Conservation (phyloP, 495 filamentous ascomycete genomes). For the Penicillium crystallinum region DNA sequence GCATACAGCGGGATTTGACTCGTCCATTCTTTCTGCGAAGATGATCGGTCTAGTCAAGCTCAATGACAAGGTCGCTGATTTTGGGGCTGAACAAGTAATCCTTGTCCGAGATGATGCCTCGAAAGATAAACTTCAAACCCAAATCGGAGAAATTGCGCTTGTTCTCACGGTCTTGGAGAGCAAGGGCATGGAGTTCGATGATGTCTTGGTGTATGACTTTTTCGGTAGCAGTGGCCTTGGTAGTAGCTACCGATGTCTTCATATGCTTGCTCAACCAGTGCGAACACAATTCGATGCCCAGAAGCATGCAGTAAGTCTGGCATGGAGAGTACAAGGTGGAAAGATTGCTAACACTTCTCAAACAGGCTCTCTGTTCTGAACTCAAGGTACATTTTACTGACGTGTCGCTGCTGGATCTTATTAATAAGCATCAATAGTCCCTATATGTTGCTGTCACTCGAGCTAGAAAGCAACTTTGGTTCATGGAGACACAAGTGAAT, state of each 20-base stretch:
- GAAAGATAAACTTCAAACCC: slow-evolving; percentile 23
- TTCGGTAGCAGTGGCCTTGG: slow-evolving; percentile 19
- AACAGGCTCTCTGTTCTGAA: slow-evolving; percentile 20
- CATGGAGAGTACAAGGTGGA: not conserved
- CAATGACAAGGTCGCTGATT: slow-evolving; percentile 26
- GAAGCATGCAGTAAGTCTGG: slow-evolving; percentile 11
- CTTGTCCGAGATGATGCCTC: slow-evolving; percentile 33
- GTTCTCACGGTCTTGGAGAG: slow-evolving; percentile 39
- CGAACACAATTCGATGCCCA: slow-evolving; percentile 13
- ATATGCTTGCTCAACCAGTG: not conserved
- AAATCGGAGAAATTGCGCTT: slow-evolving; percentile 29
- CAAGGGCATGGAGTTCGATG: slow-evolving; percentile 48
- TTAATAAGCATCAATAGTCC: slow-evolving; percentile 8
- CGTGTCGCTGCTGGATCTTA: not conserved
- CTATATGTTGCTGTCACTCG: slow-evolving; percentile 29
- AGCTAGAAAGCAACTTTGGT: slow-evolving; percentile 21
- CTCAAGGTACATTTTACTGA: slow-evolving; percentile 11
- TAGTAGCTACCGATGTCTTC: slow-evolving; percentile 14
- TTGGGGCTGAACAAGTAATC: slow-evolving; percentile 43
- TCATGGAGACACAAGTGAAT: slow-evolving; percentile 18
- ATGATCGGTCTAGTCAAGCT: slow-evolving; percentile 23
- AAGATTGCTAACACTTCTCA: not conserved
- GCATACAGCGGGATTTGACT: slow-evolving; percentile 21
- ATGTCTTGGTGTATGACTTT: slow-evolving; percentile 33
- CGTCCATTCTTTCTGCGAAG: slow-evolving; percentile 19